Evolutionary conservation across 345 rosid species (phyloP).

Genomic region (Gossypium arboreum): DNA sequence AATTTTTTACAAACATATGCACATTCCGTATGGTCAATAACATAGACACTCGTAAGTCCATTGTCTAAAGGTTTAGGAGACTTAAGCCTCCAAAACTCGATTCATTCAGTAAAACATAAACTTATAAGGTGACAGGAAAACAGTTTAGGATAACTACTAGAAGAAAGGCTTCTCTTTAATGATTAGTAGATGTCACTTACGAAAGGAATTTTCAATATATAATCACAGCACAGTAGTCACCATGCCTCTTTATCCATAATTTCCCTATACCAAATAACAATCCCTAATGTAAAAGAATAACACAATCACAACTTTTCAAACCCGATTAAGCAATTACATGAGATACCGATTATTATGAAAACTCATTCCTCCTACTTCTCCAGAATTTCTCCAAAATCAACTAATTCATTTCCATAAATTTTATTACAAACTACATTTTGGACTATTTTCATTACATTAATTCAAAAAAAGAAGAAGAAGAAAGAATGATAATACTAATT

Average conservation of each 20-base stretch:
- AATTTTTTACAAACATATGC: neutral
- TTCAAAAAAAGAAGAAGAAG: neutral
- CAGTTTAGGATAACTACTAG: neutral
- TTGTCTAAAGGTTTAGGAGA: neutral
- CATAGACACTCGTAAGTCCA: neutral
- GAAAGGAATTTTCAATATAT: neutral
- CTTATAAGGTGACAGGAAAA: neutral
- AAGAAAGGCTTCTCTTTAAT: neutral
- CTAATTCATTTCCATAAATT: neutral
- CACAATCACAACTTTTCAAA: constrained; percentile 2
- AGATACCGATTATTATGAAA: neutral
- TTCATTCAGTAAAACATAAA: neutral
- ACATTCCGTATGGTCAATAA: neutral
- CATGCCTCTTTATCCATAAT: neutral
- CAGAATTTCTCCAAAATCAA: neutral
- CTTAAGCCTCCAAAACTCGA: neutral
- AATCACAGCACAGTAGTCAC: neutral
- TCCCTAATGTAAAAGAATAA: neutral
- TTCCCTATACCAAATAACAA: neutral
- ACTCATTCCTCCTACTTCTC: constrained; percentile 12
- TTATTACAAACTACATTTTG: neutral
- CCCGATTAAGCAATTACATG: neutral
- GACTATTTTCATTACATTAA: neutral
- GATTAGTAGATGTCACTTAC: neutral
- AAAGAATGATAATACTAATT: neutral